Conservation (phyloP, 2,329 filamentous ascomycete species). For the Chaetomiaceae sp. region DNA sequence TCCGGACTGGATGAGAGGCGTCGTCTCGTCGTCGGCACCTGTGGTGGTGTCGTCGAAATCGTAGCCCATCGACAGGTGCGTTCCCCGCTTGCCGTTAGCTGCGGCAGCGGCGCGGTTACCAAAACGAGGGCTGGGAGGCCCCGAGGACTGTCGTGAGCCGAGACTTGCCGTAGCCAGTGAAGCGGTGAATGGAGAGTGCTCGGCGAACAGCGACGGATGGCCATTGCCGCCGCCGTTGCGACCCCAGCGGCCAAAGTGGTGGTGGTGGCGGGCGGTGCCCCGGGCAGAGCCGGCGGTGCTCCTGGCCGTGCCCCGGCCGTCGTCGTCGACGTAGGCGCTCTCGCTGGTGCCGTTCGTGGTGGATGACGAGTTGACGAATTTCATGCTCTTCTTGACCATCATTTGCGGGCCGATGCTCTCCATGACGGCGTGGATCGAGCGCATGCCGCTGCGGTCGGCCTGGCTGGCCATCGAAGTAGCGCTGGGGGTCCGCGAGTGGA, state of each 20-base stretch:
- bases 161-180: slow-evolving; percentile 53
- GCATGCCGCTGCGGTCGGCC: slow-evolving; percentile 54
- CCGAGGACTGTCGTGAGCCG: slow-evolving; percentile 54
- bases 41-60: slow-evolving; percentile 73
- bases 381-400: slow-evolving; percentile 87
- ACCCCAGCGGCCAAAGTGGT: slow-evolving; percentile 67
- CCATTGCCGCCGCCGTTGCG: slow-evolving; percentile 61
- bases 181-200: slow-evolving; percentile 64
- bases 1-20: slow-evolving; percentile 61
- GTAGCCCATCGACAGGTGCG: slow-evolving; percentile 60
- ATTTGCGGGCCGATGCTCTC: slow-evolving; percentile 51
- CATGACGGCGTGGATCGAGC: slow-evolving; percentile 63
- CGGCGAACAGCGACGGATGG: slow-evolving; percentile 69
- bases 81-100: slow-evolving; percentile 45
- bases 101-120: slow-evolving; percentile 32
- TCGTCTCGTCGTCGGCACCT: slow-evolving; percentile 80
- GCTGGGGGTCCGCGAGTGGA: slow-evolving; percentile 92
- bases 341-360: slow-evolving; percentile 51
- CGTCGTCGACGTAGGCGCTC: slow-evolving; percentile 57
- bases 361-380: slow-evolving; percentile 83
- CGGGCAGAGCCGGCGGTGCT: slow-evolving; percentile 58
- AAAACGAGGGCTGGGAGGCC: slow-evolving; percentile 65
- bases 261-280: slow-evolving; percentile 69
- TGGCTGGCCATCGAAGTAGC: slow-evolving; percentile 78
- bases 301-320: slow-evolving; percentile 58